Evolutionary conservation across 257 asterid genomes (phyloP), one percentile per base, ranked within the genome.

Genomic region (Solanum microdontum): DNA sequence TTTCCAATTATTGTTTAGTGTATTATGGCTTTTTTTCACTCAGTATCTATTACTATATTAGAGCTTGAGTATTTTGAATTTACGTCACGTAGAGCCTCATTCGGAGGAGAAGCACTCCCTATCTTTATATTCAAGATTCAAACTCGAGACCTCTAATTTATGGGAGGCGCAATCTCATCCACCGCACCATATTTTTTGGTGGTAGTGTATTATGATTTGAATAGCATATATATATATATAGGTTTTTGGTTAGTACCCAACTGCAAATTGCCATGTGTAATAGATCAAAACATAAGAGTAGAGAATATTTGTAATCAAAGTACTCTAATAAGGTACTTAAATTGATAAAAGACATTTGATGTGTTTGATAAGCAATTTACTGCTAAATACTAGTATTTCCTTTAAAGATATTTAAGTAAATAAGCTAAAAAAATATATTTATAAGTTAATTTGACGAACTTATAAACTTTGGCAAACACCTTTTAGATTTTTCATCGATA

Each of bases 181-280:
- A 9, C 1, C 2, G 1, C 1, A 9, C 3, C 7, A 10, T 10
- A 23, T 62, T 1, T 0, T 10, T 62, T 3, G 7, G 0, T 62
- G 30, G 14, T 62, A 23, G 3, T 62, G 21, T 39, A 76, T 58
- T 23, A 23, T 43, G 66, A 40, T 7, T 39, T 77, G 23, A 9
- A 40, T 77, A 76, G 60, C 3, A 11, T 21, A 39, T 26, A 40
- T 34, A 72, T 17, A n/a, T 19, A 8, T 77, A n/a, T 76, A n/a
- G 5, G 51, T 3, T 12, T 43, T 43, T 0, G 15, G 17, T 12
- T 43, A 33, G 55, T 43, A 51, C 60, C 23, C 60, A 48, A 48
- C 5, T 48, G 45, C 60, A 77, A 77, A 76, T 39, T 39, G 23
- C 34, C 19, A 76, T 12, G 8, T 37, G 23, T 23, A 75, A 36